phyloP scores from a whole-genome alignment of 352 stramenopile genomes.

The Pythium coloratum region DNA sequence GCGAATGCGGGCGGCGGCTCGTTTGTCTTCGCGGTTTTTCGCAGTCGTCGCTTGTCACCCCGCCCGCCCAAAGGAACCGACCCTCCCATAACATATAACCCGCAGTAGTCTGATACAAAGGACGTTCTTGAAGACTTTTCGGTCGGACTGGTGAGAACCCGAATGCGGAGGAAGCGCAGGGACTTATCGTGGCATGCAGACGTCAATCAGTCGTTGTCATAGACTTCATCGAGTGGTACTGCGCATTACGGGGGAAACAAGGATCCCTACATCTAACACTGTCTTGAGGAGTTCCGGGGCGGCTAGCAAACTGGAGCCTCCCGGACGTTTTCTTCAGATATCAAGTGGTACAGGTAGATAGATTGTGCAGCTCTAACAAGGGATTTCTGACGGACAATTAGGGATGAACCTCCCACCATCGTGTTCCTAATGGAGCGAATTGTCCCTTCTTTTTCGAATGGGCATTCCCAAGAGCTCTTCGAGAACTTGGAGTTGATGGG shows the following conservation, averaged over 20 bases:
- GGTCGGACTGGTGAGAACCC: background rate
- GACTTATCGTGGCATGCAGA: no score
- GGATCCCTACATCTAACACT: no score
- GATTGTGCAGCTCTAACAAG: background rate
- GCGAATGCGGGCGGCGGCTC: background rate
- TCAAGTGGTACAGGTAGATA: background rate
- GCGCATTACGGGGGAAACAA: no score
- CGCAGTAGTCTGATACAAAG: background rate
- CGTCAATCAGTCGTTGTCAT: no score
- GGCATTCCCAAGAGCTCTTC: background rate
- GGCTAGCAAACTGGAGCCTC: no score
- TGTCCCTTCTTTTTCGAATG: background rate
- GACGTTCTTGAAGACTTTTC: background rate
- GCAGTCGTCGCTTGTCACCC: slow-evolving; percentile 8
- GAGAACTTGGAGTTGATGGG: background rate
- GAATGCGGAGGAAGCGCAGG: no score
- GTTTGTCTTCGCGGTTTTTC: background rate
- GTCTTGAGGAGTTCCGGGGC: no score
- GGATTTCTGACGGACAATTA: slow-evolving; percentile 3
- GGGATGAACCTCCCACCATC: background rate
- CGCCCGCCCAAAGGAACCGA: background rate
- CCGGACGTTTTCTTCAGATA: background rate
- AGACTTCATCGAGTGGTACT: no score
- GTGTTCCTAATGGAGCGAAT: background rate
- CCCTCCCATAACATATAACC: background rate